Percentiles rank a stretch among this genome's conserved stretches.
phyloP scores from a whole-genome alignment of 2,329 filamentous ascomycete species.

The Fusarium hostae region DNA sequence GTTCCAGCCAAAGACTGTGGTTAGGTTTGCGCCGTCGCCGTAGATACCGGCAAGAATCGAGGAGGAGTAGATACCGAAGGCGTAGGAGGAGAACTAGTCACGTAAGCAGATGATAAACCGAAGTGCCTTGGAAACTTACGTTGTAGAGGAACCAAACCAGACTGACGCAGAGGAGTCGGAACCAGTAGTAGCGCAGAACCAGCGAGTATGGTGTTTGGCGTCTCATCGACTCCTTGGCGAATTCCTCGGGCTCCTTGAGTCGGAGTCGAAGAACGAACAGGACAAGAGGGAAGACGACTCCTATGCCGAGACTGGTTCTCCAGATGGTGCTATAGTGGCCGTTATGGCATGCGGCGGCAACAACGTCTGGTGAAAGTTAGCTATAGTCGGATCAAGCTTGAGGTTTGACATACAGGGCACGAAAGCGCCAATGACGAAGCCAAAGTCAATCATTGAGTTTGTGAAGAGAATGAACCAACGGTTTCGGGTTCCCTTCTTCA shows the following conservation, averaged over 20 bases:
- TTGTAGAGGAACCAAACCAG: constrained; percentile 89
- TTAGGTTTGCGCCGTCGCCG: constrained; percentile 69
- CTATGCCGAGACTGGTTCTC: constrained; percentile 83
- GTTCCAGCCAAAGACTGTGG: constrained; percentile 87
- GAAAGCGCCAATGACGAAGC: constrained; percentile 83
- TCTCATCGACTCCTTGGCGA: constrained; percentile 75
- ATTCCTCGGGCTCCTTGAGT: constrained; percentile 83
- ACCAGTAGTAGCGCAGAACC: constrained; percentile 76
- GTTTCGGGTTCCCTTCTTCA: constrained; percentile 84
- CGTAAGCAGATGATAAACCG: neutral
- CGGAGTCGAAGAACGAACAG: constrained; percentile 78
- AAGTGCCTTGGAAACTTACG: constrained; percentile 50
- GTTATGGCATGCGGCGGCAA: constrained; percentile 66
- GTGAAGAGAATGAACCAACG: constrained; percentile 93
- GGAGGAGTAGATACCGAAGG: constrained; percentile 86
- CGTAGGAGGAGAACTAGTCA: constrained; percentile 77
- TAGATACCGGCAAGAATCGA: constrained; percentile 76
- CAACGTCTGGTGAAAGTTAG: constrained; percentile 51
- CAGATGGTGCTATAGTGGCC: constrained; percentile 79
- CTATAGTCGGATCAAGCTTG: neutral
- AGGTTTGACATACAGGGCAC: constrained; percentile 64
- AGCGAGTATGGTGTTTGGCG: constrained; percentile 66
- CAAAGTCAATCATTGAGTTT: constrained; percentile 85
- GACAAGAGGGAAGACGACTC: constrained; percentile 78
- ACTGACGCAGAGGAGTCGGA: constrained; percentile 74